A percentile compares a stretch with the other conserved stretches of the same genome.
phyloP scores from a whole-genome alignment of 2,329 filamentous ascomycete species.

The Bimuria novae-zelandiae region DNA sequence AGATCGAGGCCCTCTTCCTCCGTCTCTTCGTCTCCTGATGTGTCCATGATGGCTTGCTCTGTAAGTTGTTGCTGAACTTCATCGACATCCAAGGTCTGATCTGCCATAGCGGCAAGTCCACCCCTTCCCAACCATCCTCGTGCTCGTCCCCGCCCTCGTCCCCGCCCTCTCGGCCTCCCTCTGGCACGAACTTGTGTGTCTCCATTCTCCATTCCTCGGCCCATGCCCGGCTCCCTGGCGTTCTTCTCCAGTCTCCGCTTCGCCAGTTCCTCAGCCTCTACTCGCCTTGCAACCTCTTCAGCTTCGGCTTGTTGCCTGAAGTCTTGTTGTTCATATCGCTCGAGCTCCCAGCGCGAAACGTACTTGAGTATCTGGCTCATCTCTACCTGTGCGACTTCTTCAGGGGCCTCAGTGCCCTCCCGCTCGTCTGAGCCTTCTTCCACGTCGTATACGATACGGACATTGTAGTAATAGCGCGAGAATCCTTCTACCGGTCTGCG shows the following conservation, averaged over 20 bases:
- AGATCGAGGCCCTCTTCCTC: conserved; percentile 8
- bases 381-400: conserved; percentile 30
- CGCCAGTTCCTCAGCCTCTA: conserved; percentile 27
- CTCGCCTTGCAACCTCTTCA: conserved; percentile 23
- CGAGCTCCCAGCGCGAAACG: conserved; percentile 35
- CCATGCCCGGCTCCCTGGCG: conserved; percentile 16
- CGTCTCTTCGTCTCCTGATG: conserved; percentile 13
- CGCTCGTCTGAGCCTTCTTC: neutral
- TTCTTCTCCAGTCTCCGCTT: conserved; percentile 30
- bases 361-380: conserved; percentile 35
- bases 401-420: neutral
- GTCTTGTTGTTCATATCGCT: conserved; percentile 40
- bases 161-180: conserved; percentile 13
- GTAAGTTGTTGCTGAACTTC: conserved; percentile 11
- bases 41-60: conserved; percentile 16
- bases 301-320: conserved; percentile 35
- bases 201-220: conserved; percentile 7
- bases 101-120: neutral
- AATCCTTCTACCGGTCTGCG: conserved; percentile 31
- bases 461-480: conserved; percentile 31
- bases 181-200: conserved; percentile 11
- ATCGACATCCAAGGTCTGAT: conserved; percentile 6
- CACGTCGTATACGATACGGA: conserved; percentile 23
- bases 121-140: conserved; percentile 19
- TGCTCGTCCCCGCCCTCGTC: conserved; percentile 24